phyloP scores from a whole-genome alignment of 148 eudicot genomes.

The Simmondsia chinensis region DNA sequence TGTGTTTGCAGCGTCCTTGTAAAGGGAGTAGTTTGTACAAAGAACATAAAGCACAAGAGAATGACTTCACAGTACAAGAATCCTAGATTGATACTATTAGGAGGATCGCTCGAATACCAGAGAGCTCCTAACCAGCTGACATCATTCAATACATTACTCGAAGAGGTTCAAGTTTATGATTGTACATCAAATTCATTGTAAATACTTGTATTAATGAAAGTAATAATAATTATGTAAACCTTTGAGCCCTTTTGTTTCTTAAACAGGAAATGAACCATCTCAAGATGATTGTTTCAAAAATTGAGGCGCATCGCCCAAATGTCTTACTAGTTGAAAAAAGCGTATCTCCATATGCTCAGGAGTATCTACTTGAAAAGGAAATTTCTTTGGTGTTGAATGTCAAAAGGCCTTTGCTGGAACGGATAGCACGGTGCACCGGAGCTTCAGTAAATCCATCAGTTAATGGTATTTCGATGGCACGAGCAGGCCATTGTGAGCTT shows the following conservation, averaged over 20 bases:
- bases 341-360: slow-evolving; percentile 91
- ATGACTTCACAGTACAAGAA: slow-evolving; percentile 89
- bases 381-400: slow-evolving; percentile 94
- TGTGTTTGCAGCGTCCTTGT: slow-evolving; percentile 53
- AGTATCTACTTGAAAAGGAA: slow-evolving; percentile 79
- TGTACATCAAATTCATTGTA: neutral
- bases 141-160: slow-evolving; percentile 72
- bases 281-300: slow-evolving; percentile 73
- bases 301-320: slow-evolving; percentile 84
- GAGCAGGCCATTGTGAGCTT: slow-evolving; percentile 83
- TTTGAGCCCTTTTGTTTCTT: slow-evolving; percentile 8
- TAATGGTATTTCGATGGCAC: slow-evolving; percentile 47
- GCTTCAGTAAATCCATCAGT: slow-evolving; percentile 69
- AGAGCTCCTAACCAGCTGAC: slow-evolving; percentile 71
- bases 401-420: slow-evolving; percentile 71
- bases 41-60: slow-evolving; percentile 95
- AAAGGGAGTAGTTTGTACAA: slow-evolving; percentile 92
- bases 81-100: slow-evolving; percentile 70
- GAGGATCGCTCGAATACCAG: slow-evolving; percentile 93
- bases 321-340: slow-evolving; percentile 95
- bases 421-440: slow-evolving; percentile 86
- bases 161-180: slow-evolving; percentile 44
- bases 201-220: too few relatives aligned
- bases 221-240: neutral
- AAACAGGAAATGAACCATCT: slow-evolving; percentile 81